Evolutionary conservation across 1,284 basidiomycete species (phyloP).

Genomic region (Heterobasidion occidentale): DNA sequence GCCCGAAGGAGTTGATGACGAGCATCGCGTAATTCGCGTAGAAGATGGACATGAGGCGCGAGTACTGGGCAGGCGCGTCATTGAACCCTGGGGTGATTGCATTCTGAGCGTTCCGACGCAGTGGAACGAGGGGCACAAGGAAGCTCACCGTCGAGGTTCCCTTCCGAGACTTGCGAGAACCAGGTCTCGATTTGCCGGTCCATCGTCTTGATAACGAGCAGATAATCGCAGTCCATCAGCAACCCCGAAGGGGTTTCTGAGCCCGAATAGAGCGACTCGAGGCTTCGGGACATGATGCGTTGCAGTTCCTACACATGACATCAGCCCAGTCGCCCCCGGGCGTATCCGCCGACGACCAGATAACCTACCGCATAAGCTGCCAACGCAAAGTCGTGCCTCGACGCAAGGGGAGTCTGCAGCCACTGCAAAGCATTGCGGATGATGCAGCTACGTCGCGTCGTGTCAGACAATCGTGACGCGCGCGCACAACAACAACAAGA

Average conservation of each 20-base stretch:
- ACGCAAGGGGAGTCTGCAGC: constrained; percentile 54
- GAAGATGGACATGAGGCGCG: constrained; percentile 54
- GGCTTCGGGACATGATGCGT: constrained; percentile 79
- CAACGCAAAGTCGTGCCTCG: constrained; percentile 55
- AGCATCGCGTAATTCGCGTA: constrained; percentile 83
- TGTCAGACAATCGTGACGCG: neutral
- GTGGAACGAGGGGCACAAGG: neutral
- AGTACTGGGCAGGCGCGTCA: constrained; percentile 33
- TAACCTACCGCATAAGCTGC: constrained; percentile 62
- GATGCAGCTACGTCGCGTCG: constrained; percentile 52
- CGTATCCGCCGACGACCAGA: constrained; percentile 3
- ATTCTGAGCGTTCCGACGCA: constrained; percentile 2
- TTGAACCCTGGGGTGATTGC: constrained; percentile 9
- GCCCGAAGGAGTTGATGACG: constrained; percentile 89
- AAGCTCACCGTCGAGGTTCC: constrained; percentile 8
- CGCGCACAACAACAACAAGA: neutral
- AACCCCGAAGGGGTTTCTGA: constrained; percentile 79
- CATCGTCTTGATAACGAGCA: constrained; percentile 76
- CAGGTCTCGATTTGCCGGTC: constrained; percentile 74
- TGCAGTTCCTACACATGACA: constrained; percentile 59
- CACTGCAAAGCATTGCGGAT: constrained; percentile 79
- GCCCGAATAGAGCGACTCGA: constrained; percentile 87
- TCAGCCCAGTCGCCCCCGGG: constrained; percentile 1
- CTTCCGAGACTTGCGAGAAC: constrained; percentile 25
- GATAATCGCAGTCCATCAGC: constrained; percentile 83